Evolutionary conservation across 495 filamentous ascomycete genomes (phyloP), one percentile per base, ranked within the genome.

Genomic region (Penicillium egyptiacum): DNA sequence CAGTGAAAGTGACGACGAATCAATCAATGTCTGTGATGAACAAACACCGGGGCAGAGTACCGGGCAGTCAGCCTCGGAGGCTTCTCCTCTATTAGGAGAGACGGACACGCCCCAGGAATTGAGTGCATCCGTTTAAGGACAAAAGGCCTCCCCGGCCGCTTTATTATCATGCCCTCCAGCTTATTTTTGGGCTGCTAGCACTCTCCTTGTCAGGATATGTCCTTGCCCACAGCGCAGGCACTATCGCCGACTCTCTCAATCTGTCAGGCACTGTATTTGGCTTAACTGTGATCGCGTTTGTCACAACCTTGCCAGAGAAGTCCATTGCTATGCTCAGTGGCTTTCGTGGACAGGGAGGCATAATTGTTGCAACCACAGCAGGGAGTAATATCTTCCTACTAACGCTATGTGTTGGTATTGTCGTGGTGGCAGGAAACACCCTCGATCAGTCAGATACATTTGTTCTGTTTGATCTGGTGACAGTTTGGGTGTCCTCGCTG

Each of bases 131-230:
- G 28, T 10, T 1, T 1, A 30, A 30, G 28, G 28, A 10, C 28
- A 30, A 30, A 35, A 35, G 12, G 4, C 31, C 12, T 35, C 28
- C 28, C 7, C 31, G 31, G 12, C 31, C 31, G 28, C 62, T 70
- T 19, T 33, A 46, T 16, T 69, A 77, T 47, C 77, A 83, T 58
- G 46, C 78, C 22, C 58, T 71, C 50, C 70, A 70, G 11, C 74
- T 86, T 22, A 31, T 79, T 22, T 45, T 84, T 25, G 80, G 79
- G 7, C 63, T 86, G 17, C 26, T 79, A 4, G 64, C 75, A 9
- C 64, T 86, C 22, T 71, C 76, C 10, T 50, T 86, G 11, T 73
- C 77, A 6, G 76, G 79, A 50, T 79, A 79, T 53, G 65, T 82
- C 42, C 67, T 82, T 26, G 66, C 80, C 8, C 73, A 75, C 50